Conservation (phyloP, 768 basidiomycete species). For the Tylopilus plumbeoviolaceoides region DNA sequence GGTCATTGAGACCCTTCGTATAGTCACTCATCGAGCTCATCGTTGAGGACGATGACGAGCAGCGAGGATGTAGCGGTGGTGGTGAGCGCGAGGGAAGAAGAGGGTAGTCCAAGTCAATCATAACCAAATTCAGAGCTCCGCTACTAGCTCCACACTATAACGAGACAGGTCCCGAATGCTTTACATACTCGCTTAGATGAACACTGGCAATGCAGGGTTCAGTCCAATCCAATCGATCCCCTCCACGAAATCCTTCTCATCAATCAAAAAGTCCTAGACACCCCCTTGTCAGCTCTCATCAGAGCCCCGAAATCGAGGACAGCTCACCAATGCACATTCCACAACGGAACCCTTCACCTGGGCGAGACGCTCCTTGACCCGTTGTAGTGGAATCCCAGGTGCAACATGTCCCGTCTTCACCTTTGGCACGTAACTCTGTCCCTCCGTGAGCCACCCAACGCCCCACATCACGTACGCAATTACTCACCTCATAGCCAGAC, state of each 20-base stretch:
- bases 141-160: not conserved
- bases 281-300: slow-evolving; percentile 6
- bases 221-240: slow-evolving; percentile 71
- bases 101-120: not conserved
- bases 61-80: not conserved
- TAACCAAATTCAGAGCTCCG: slow-evolving; percentile 21
- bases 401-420: slow-evolving; percentile 79
- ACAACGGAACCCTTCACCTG: slow-evolving; percentile 71
- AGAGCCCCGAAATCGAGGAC: not conserved
- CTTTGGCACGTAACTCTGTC: slow-evolving; percentile 71
- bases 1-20: slow-evolving; percentile 24
- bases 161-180: slow-evolving; percentile 1
- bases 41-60: slow-evolving; percentile 23
- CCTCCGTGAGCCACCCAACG: slow-evolving; percentile 6
- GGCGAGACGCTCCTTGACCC: slow-evolving; percentile 72
- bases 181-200: slow-evolving; percentile 43
- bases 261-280: slow-evolving; percentile 76
- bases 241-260: slow-evolving; percentile 66
- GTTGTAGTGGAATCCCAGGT: slow-evolving; percentile 57
- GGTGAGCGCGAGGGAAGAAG: slow-evolving; percentile 5
- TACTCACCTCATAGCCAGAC: slow-evolving; percentile 67
- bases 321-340: slow-evolving; percentile 65
- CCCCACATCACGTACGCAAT: slow-evolving; percentile 18
- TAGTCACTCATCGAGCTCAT: slow-evolving; percentile 33
- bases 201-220: slow-evolving; percentile 77